These are phyloP conservation scores for Penicillium sclerotiorum DNA, from an alignment of 2,329 filamentous ascomycete species.

Conservation along the genomic window DNA sequence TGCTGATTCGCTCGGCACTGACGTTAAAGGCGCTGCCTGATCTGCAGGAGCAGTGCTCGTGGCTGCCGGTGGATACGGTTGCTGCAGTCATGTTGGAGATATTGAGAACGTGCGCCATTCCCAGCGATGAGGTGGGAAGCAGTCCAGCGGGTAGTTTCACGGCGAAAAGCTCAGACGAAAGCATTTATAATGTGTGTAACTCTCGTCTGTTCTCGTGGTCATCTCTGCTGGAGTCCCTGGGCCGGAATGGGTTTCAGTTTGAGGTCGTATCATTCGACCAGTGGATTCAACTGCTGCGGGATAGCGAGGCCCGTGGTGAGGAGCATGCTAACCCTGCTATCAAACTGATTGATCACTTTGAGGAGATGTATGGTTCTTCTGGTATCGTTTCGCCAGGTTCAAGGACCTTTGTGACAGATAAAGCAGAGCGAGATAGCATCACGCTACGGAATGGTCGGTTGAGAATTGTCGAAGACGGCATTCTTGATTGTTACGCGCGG, in stretches of 20 bases:
- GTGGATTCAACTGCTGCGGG: constrained; percentile 38
- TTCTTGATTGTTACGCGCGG: constrained; percentile 31
- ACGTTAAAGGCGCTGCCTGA: constrained; percentile 30
- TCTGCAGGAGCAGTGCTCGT: constrained; percentile 30
- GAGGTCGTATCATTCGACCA: constrained; percentile 34
- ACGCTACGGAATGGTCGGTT: constrained; percentile 31
- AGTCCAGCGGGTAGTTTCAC: too few species aligned
- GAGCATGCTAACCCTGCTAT: constrained; percentile 35
- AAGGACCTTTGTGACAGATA: constrained; percentile 29
- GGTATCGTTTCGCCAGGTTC: background rate
- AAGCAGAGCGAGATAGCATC: constrained; percentile 31
- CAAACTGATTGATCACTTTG: constrained; percentile 35
- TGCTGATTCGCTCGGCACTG: constrained; percentile 37
- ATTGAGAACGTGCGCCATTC: constrained; percentile 16
- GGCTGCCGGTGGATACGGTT: constrained; percentile 36
- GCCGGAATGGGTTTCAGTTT: constrained; percentile 37
- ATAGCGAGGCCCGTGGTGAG: constrained; percentile 31
- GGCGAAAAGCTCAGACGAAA: constrained; percentile 18
- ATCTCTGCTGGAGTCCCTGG: constrained; percentile 32
- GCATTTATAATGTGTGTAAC: constrained; percentile 36
- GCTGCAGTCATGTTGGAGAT: constrained; percentile 32
- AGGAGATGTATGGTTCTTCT: constrained; percentile 27
- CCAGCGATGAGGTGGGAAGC: background rate
- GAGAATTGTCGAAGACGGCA: constrained; percentile 35
- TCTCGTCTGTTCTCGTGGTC: constrained; percentile 39